These are phyloP conservation scores for Sclerotinia trifoliorum DNA, from an alignment of 2,329 filamentous ascomycete species.

Conservation along the genomic window DNA sequence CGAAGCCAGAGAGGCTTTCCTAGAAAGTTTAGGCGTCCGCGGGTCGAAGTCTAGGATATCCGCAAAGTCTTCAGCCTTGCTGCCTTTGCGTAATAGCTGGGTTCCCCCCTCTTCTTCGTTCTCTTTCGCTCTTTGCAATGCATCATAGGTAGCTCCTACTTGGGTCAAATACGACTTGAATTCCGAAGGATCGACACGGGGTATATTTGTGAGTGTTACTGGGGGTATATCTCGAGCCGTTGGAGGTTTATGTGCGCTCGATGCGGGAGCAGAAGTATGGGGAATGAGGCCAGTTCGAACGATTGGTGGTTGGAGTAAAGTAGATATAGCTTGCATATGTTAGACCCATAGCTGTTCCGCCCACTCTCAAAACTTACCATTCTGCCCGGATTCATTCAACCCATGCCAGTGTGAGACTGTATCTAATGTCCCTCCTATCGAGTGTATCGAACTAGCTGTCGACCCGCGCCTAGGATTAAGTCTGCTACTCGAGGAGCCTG, in stretches of 20 bases:
- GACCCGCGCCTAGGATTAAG: constrained; percentile 69
- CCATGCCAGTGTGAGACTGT: constrained; percentile 57
- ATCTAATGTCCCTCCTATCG: constrained; percentile 81
- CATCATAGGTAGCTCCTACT: constrained; percentile 84
- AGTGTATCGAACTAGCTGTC: constrained; percentile 82
- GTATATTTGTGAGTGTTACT: constrained; percentile 85
- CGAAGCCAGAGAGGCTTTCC: constrained; percentile 45
- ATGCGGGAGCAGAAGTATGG: constrained; percentile 66
- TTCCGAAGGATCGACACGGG: constrained; percentile 72
- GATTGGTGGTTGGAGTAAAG: constrained; percentile 86
- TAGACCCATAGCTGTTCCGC: neutral
- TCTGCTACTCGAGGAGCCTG: constrained; percentile 38
- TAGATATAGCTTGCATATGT: constrained; percentile 71
- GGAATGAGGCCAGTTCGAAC: constrained; percentile 83
- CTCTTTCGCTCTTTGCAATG: constrained; percentile 79
- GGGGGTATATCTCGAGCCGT: constrained; percentile 89
- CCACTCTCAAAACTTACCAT: constrained; percentile 56
- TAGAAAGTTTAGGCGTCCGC: constrained; percentile 34
- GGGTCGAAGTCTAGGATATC: constrained; percentile 42
- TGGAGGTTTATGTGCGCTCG: constrained; percentile 76
- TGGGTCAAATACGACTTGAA: constrained; percentile 84
- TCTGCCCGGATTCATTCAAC: constrained; percentile 74
- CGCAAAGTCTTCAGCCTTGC: constrained; percentile 42
- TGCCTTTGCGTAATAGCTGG: constrained; percentile 37
- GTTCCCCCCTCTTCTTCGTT: constrained; percentile 62